Base-by-base conservation (phyloP, 306 rosid species). In the Aeschynomene evenia region DNA sequence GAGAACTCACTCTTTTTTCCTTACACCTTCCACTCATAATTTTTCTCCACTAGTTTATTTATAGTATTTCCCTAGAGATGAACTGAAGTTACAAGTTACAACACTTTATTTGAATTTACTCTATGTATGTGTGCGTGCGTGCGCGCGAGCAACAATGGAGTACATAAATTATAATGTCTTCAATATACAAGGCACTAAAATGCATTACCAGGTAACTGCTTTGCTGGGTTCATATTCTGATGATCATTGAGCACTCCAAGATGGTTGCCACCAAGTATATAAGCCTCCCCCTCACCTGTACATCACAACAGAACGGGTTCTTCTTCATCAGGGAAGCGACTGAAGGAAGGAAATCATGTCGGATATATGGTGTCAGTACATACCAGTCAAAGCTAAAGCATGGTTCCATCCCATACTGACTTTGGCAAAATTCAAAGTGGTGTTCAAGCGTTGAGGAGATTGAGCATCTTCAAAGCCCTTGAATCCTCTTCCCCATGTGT, bases 401-500 rank as follows among this genome's bases (percentile, higher is more conserved):
- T 94, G 97, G 81, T 94, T 90, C 98, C 98, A 94, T 65, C 98
- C 95, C 13, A 87, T 69, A 52, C 85, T 65, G 33, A 80, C 88
- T 74, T 66, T 70, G 53, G 80, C 49, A 79, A 87, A 84, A 16
- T 40, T 34, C 57, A 43, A 57, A 0, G 79, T 50, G 21, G 85
- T 70, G 64, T 76, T 70, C 55, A 87, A 60, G 58, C 23, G 26
- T 45, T 56, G 83, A 9, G 99, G 88, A 72, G 78, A 33, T 56
- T 74, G 76, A 82, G 76, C 72, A 73, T 85, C 91, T 31, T 87
- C 79, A 42, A 45, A 76, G 62, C 87, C 87, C 39, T 77, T 66
- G 66, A 91, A 88, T 63, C 95, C 96, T 83, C 94, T 88, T 72
- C 99, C 99, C 99, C 96, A 94, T 45, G 87, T 82, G 85, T 79